These are phyloP conservation scores for Globisporangium canariense DNA, from an alignment of 352 stramenopile species.

Conservation along the genomic window DNA sequence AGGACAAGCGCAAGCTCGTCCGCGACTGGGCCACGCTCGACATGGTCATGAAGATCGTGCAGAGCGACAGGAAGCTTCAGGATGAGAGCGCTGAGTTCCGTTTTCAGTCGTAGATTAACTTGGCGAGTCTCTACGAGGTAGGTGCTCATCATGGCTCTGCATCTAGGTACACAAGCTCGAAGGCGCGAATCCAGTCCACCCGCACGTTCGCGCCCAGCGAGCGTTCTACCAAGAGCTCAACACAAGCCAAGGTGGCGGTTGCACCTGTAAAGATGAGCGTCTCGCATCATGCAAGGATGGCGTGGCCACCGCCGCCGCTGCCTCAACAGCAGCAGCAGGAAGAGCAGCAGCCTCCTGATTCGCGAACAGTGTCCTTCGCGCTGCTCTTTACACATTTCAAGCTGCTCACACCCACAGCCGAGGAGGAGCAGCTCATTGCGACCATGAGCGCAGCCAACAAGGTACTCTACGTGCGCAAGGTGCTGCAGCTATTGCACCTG, in stretches of 20 bases:
- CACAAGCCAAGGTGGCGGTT: not conserved
- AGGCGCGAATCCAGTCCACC: not conserved
- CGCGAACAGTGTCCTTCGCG: not conserved
- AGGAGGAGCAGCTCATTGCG: not conserved
- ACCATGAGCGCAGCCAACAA: not conserved
- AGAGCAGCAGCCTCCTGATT: not conserved
- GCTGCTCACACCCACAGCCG: not conserved
- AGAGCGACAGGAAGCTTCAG: not conserved
- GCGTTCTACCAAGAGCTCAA: not conserved
- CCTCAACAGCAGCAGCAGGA: not conserved
- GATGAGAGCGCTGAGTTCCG: not conserved
- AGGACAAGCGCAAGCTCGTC: not conserved
- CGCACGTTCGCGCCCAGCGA: not conserved
- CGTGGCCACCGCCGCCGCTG: not conserved
- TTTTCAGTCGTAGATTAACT: not conserved
- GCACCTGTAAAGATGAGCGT: not conserved
- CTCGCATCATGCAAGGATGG: not conserved
- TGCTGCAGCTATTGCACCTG: conserved; percentile 11
- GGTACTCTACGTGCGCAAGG: conserved; percentile 5
- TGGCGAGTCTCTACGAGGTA: not conserved
- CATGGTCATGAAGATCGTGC: conserved; percentile 2
- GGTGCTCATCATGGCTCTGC: too few relatives aligned
- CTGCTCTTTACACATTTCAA: not conserved
- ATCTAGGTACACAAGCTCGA: not conserved
- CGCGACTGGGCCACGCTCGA: not conserved